Conservation (phyloP, 495 filamentous ascomycete genomes). For the Hypoxylon crocopeplum region DNA sequence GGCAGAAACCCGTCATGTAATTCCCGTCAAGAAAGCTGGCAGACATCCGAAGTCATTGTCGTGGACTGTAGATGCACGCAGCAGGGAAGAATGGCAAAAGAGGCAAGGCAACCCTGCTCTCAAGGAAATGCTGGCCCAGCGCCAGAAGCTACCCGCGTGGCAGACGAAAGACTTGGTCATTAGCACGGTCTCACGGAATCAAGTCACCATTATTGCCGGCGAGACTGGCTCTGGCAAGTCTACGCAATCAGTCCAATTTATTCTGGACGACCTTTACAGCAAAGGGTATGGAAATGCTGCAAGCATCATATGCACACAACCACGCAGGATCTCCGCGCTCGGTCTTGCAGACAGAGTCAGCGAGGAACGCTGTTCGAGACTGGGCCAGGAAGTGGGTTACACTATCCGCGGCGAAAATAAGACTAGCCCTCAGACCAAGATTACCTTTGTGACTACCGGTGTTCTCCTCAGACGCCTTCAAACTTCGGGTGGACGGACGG, state of each 20-base stretch:
- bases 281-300: slow-evolving; percentile 73
- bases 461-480: slow-evolving; percentile 91
- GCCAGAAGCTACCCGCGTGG: slow-evolving; percentile 87
- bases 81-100: slow-evolving; percentile 54
- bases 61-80: slow-evolving; percentile 48
- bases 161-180: slow-evolving; percentile 78
- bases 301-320: slow-evolving; percentile 97
- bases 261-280: slow-evolving; percentile 89
- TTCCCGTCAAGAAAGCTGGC: slow-evolving; percentile 46
- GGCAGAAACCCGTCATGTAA: slow-evolving; percentile 51
- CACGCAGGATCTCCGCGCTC: slow-evolving; percentile 90
- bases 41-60: slow-evolving; percentile 60
- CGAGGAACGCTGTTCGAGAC: slow-evolving; percentile 80
- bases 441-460: slow-evolving; percentile 96
- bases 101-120: slow-evolving; percentile 61
- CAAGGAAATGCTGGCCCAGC: slow-evolving; percentile 70
- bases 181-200: slow-evolving; percentile 70
- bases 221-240: slow-evolving; percentile 98
- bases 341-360: slow-evolving; percentile 93
- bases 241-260: slow-evolving; percentile 95
- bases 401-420: slow-evolving; percentile 93
- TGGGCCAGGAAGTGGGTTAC: slow-evolving; percentile 93
- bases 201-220: slow-evolving; percentile 94
- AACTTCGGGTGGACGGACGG: slow-evolving; percentile 76
- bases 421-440: slow-evolving; percentile 69